Evolutionary conservation across 768 basidiomycete genomes (phyloP).

Genomic region (Boletus speciosus): DNA sequence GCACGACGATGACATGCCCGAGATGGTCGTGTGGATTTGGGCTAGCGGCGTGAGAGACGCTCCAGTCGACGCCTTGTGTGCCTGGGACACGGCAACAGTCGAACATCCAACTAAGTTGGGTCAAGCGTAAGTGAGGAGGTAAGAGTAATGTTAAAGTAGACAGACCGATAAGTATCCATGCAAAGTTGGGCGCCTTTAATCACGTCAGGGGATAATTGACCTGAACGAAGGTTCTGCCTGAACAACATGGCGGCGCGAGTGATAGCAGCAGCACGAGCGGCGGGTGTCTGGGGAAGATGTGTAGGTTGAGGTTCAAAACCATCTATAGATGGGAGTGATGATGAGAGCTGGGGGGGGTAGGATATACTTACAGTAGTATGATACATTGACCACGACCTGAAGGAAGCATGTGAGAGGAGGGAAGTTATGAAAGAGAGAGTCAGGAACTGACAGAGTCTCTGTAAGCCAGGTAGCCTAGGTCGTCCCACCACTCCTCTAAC

Average conservation of each 20-base stretch:
- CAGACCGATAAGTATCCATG: slow-evolving; percentile 83
- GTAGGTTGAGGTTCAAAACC: slow-evolving; percentile 69
- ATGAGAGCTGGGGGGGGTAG: background rate
- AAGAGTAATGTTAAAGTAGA: background rate
- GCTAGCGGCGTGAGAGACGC: slow-evolving; percentile 60
- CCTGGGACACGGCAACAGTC: slow-evolving; percentile 84
- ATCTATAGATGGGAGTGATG: slow-evolving; percentile 43
- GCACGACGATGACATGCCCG: slow-evolving; percentile 82
- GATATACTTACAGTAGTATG: slow-evolving; percentile 78
- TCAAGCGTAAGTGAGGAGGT: background rate
- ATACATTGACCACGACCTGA: slow-evolving; percentile 85
- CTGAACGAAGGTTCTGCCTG: slow-evolving; percentile 63
- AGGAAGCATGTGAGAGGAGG: slow-evolving; percentile 2
- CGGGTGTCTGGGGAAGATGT: slow-evolving; percentile 54
- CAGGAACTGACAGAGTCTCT: slow-evolving; percentile 66
- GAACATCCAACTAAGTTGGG: slow-evolving; percentile 75
- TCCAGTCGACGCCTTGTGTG: slow-evolving; percentile 71
- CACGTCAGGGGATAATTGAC: slow-evolving; percentile 59
- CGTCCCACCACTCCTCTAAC: slow-evolving; percentile 97
- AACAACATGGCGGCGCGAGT: slow-evolving; percentile 73
- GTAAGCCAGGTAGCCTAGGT: slow-evolving; percentile 76
- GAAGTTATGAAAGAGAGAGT: background rate
- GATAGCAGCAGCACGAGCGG: slow-evolving; percentile 67
- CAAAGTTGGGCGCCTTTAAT: slow-evolving; percentile 71
- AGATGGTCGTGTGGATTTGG: slow-evolving; percentile 36